Evolutionary conservation across 2,329 filamentous ascomycete genomes (phyloP), one percentile per base, ranked within the genome.

Genomic region (Trichoderma hamatum): DNA sequence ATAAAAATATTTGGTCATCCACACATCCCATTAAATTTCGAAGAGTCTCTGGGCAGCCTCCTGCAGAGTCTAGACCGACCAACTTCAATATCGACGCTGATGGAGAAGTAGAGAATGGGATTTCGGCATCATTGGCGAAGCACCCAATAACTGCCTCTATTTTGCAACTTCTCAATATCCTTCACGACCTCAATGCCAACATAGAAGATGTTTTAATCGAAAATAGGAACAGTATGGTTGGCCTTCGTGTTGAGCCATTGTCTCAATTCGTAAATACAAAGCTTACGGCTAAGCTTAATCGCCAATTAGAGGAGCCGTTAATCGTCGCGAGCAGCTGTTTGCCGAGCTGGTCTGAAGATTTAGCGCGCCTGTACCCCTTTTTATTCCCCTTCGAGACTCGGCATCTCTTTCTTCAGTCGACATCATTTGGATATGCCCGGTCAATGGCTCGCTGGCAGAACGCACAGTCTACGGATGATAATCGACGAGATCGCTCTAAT

Each of bases 391-490:
- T 99, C 75, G 96, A 99, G 83, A 98, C 96, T 1, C 90, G 96
- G 14, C 95, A 99, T 80, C 84, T 99, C 46, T 99, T 99, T 85
- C 83, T 99, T 39, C 96, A 98, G 80, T 99, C 95, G 2, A 99
- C 96, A 0, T 97, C 96, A 0, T 99, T 99, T 77, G 96, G 96
- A 26, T 99, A 99, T 82, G 95, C 95, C 52, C 89, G 96, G 71
- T 97, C 96, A 21, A 98, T 99, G 96, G 92, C 91, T 70, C 89
- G 95, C 78, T 99, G 96, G 96, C 96, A 98, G 80, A 97, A 93
- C 75, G 90, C 92, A 1, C 94, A 97, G 77, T 88, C 89, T 26
- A 88, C 90, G 26, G 94, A 93, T 72, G 94, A 97, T 70, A 89
- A 87, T 68, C 88, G 95, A 52, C 89, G 92, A 64, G 92, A 97